A percentile compares a stretch with the other conserved stretches of the same genome.
Conservation (phyloP, 257 asterid genomes). For the Forsythia viridissima region DNA sequence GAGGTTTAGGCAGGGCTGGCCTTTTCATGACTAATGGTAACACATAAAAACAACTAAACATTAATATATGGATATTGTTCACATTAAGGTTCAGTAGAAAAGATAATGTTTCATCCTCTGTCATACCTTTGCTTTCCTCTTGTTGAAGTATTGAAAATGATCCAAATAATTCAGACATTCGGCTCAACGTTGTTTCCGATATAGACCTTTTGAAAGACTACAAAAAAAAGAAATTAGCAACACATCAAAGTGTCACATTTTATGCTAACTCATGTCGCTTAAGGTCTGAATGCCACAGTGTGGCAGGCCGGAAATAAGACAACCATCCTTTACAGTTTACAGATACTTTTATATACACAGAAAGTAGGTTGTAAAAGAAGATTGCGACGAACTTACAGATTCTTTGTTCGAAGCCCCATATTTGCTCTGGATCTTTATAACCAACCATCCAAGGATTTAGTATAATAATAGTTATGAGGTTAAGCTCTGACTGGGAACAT, state of each 20-base stretch:
- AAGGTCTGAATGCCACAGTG: not conserved
- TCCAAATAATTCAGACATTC: conserved; percentile 66
- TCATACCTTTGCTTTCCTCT: conserved; percentile 61
- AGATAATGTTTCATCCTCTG: not conserved
- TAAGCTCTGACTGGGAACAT: not conserved
- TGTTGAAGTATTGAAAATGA: conserved; percentile 54
- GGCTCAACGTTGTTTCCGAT: conserved; percentile 70
- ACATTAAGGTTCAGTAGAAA: conserved; percentile 9
- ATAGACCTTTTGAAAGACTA: conserved; percentile 70
- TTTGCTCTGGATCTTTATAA: conserved; percentile 69
- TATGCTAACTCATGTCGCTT: not conserved
- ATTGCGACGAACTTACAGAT: conserved; percentile 48
- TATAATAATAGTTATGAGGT: conserved; percentile 6
- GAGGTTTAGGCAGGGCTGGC: not conserved
- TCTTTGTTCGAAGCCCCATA: conserved; percentile 56
- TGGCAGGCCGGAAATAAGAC: not conserved
- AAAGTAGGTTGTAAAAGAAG: conserved; percentile 6
- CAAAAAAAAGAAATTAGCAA: conserved; percentile 26
- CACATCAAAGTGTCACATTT: conserved; percentile 10
- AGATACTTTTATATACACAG: not conserved
- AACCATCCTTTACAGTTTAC: not conserved
- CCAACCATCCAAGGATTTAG: conserved; percentile 24
- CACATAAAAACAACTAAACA: not conserved
- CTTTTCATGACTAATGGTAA: not conserved
- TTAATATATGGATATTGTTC: not conserved